phyloP scores from a whole-genome alignment of 192 early-diverging fungal species.

The Coemansia sp. region DNA sequence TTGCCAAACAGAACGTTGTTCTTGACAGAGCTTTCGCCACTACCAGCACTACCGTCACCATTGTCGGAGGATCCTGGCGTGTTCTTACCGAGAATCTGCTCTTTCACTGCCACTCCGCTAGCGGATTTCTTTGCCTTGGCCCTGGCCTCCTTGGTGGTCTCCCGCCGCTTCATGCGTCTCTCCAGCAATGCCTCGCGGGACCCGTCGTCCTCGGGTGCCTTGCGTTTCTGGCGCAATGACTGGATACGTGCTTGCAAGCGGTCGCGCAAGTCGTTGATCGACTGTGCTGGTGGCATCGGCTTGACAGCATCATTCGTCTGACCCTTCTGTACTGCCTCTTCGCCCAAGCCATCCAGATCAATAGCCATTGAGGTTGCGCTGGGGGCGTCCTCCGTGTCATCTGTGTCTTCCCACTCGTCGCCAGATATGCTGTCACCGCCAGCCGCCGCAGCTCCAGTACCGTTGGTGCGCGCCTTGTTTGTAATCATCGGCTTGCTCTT shows the following conservation, averaged over 20 bases:
- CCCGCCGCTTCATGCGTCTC: constrained; percentile 70
- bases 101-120: constrained; percentile 9
- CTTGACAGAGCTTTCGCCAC: constrained; percentile 19
- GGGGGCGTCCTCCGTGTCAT: constrained; percentile 36
- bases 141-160: constrained; percentile 50
- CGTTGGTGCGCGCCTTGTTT: constrained; percentile 1
- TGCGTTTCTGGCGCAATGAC: constrained; percentile 61
- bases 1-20: constrained; percentile 45
- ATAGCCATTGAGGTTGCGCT: constrained; percentile 32
- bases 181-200: constrained; percentile 75
- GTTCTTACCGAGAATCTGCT: constrained; percentile 39
- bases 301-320: constrained; percentile 6
- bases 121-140: constrained; percentile 36
- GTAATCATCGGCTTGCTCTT: constrained; percentile 22
- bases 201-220: constrained; percentile 57
- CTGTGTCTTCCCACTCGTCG: constrained; percentile 22
- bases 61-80: constrained; percentile 13
- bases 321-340: constrained; percentile 10
- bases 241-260: constrained; percentile 67
- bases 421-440: neutral
- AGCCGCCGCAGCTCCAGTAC: neutral
- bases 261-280: constrained; percentile 60
- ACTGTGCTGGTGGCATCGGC: constrained; percentile 39
- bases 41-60: neutral
- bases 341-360: constrained; percentile 25